Conservation (phyloP, 176 grass and related monocot genomes). For the Oryza punctata region DNA sequence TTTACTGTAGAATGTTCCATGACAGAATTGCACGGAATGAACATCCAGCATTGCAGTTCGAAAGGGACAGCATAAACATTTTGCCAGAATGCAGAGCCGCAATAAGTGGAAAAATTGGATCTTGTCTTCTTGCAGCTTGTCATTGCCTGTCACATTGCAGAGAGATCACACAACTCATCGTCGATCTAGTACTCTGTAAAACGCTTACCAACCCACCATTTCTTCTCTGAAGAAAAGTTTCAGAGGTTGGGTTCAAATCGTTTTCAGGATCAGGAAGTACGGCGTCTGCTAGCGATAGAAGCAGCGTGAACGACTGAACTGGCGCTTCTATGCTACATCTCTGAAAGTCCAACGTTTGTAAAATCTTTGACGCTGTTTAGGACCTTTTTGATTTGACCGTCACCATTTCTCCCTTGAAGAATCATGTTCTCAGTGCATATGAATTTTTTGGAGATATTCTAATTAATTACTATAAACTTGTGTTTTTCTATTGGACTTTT, state of each 20-base stretch:
- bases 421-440: neutral
- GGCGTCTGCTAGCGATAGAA: neutral
- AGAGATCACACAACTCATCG: neutral
- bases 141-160: neutral
- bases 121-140: neutral
- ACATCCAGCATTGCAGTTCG: neutral
- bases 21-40: neutral
- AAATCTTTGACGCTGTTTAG: neutral
- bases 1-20: no score
- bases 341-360: neutral
- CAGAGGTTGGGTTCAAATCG: neutral
- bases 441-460: no score
- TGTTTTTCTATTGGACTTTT: no score
- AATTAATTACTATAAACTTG: no score
- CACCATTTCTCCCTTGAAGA: neutral
- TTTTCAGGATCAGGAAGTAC: neutral
- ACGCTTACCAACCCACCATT: no score
- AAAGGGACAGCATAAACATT: no score
- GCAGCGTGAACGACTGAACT: neutral
- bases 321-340: neutral
- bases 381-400: neutral
- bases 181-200: no score
- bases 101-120: neutral
- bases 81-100: neutral
- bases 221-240: no score